Evolutionary conservation across 2,329 filamentous ascomycete genomes (phyloP), one percentile per base, ranked within the genome.

Genomic region (Aspergillus tamarii): DNA sequence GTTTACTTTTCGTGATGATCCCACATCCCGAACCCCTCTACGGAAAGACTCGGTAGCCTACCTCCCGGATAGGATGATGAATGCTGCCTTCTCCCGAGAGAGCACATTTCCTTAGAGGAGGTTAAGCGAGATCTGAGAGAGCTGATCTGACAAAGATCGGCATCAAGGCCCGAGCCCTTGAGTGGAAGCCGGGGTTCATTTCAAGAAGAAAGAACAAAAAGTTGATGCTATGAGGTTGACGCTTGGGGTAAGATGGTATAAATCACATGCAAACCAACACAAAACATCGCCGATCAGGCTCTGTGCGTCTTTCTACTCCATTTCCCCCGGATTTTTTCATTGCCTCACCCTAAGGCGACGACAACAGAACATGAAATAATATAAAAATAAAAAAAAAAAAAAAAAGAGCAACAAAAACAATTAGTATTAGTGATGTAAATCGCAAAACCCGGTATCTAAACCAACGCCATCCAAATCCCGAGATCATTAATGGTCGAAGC

Each of bases 401-500:
- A 23, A 26, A 55, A 19, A 3, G 5, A 39, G 19, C 11, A 39
- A 26, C 6, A 39, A 9, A 7, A 55, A 55, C 9, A 14, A 54
- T 34, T n/a, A n/a, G n/a, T n/a, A 53, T 30, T 30, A 34, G n/a
- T 7, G 26, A 36, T 34, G n/a, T n/a, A 34, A 54, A 54, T n/a
- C 14, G 26, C 23, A 50, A 19, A 9, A 2, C 8, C 19, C 26
- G 6, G n/a, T 48, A 23, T 48, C 28, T 10, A 28, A 54, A 23
- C 32, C n/a, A 55, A 55, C 36, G 48, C 48, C 58, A 30, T 54
- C n/a, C 58, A 60, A 60, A 54, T 32, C 58, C 58, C 34, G 46
- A 55, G 14, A 39, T 52, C 52, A 55, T 39, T 36, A 21, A 60
- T 32, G 48, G 48, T 52, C 48, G 28, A 34, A 60, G n/a, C 34